These are phyloP conservation scores for Silene uniflora DNA, from an alignment of 148 eudicot genomes.

Conservation along the genomic window DNA sequence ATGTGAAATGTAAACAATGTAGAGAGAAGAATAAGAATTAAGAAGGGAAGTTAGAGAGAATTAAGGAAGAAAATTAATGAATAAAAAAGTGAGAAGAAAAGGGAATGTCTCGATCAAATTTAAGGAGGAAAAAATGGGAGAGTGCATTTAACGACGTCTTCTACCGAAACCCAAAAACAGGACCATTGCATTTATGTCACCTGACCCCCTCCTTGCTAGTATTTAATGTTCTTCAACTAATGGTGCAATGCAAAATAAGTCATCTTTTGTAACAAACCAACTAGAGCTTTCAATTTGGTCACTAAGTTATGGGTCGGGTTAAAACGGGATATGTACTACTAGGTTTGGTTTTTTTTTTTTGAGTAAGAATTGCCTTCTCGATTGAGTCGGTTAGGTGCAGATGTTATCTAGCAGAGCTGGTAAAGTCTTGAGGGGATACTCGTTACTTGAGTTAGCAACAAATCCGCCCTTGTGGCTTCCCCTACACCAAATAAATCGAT, in stretches of 20 bases:
- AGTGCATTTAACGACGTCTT: slow-evolving; percentile 25
- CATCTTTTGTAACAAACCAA: background rate
- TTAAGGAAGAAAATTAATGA: background rate
- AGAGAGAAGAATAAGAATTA: background rate
- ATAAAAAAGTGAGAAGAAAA: slow-evolving; percentile 6
- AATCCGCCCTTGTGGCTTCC: too few species aligned
- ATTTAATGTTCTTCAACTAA: slow-evolving; percentile 7
- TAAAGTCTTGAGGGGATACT: too few species aligned
- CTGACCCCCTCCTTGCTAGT: background rate
- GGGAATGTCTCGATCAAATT: slow-evolving; percentile 30
- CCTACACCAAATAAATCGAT: too few species aligned
- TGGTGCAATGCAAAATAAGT: background rate
- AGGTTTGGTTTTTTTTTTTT: too few species aligned
- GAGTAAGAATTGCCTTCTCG: too few species aligned
- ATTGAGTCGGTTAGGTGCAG: too few species aligned
- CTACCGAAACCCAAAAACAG: slow-evolving; percentile 24
- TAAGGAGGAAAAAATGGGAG: slow-evolving; percentile 22
- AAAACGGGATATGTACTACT: too few species aligned
- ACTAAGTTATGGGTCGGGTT: background rate
- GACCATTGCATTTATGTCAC: slow-evolving; percentile 28
- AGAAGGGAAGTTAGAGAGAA: background rate
- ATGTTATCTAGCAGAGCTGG: too few species aligned
- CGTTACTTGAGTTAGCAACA: too few species aligned
- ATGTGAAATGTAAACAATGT: background rate
- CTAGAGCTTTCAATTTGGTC: background rate